Evolutionary conservation across 768 basidiomycete genomes (phyloP), one percentile per base, ranked within the genome.

Genomic region (Leccinum arenicola): DNA sequence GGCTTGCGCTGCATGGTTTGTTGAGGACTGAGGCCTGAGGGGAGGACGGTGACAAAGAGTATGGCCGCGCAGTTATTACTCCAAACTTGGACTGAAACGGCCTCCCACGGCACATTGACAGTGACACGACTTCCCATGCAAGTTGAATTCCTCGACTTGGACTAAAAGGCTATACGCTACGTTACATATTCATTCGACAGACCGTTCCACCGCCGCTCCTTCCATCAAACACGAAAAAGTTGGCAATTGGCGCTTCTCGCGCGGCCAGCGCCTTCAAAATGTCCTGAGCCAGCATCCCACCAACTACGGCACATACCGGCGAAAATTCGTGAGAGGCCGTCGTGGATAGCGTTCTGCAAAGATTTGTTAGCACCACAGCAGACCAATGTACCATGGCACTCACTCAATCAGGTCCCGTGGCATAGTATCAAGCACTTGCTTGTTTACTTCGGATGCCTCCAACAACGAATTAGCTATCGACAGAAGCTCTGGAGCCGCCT

Each of bases 271-370:
- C 86, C 71, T 97, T 95, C 43, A 99, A 78, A 54, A 98, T 88
- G 70, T 99, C 97, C 72, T 98, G 97, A 1, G 88, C 95, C 14
- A 98, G 77, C 76, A 98, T 84, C 23, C 97, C 97, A 27, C 97
- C 97, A 40, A 99, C 81, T 36, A 99, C 90, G 1, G 97, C 97
- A 70, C 94, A 93, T 1, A 94, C 87, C 0, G 97, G 94, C 0
- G 94, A 89, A 76, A 98, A 93, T 70, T 96, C 94, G 70, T 89
- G 86, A 19, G 76, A 74, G 7, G 92, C 88, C n/a, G 88, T 86
- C 14, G 77, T 80, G 5, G 87, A 77, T 45, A 90, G 63, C n/a
- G 84, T 77, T 63, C 95, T 97, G 23, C n/a, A 57, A 64, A 23
- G 31, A 50, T 52, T n/a, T 60, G 68, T 61, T 38, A 68, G 36